These are phyloP conservation scores for Candida khao-thaluensis DNA, from an alignment of 805 yeast genomes.

Conservation along the genomic window DNA sequence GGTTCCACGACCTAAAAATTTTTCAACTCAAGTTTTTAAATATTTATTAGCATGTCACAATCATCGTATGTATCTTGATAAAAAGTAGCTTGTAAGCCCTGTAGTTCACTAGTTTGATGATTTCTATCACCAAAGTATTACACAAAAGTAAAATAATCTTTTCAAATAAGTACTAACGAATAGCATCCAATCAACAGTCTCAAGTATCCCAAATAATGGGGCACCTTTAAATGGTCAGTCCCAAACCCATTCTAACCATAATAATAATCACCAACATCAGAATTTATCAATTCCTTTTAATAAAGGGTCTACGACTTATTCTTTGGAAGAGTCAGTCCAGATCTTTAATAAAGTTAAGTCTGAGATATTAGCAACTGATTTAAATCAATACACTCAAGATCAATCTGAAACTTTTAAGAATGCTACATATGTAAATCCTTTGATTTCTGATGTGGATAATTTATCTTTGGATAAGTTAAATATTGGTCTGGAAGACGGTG, in stretches of 20 bases:
- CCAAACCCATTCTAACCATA: background rate
- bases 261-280: too few relatives aligned
- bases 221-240: background rate
- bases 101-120: too few relatives aligned
- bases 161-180: constrained; percentile 4
- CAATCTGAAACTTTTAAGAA: constrained; percentile 3
- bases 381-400: background rate
- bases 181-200: constrained; percentile 5
- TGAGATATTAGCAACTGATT: constrained; percentile 3
- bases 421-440: constrained; percentile 2
- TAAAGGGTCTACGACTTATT: constrained; percentile 43
- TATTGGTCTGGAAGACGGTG: background rate
- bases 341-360: constrained; percentile 45
- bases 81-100: too few relatives aligned
- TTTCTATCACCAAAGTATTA: too few relatives aligned
- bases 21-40: constrained; percentile 4
- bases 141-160: too few relatives aligned
- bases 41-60: constrained; percentile 8
- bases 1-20: constrained; percentile 10
- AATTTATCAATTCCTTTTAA: constrained; percentile 32
- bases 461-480: background rate
- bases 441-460: background rate
- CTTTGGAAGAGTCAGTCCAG: constrained; percentile 52
- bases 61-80: constrained; percentile 9
- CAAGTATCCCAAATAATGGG: constrained; percentile 1